Conservation (phyloP, 2,329 filamentous ascomycete species). For the Aspergillus candidus region DNA sequence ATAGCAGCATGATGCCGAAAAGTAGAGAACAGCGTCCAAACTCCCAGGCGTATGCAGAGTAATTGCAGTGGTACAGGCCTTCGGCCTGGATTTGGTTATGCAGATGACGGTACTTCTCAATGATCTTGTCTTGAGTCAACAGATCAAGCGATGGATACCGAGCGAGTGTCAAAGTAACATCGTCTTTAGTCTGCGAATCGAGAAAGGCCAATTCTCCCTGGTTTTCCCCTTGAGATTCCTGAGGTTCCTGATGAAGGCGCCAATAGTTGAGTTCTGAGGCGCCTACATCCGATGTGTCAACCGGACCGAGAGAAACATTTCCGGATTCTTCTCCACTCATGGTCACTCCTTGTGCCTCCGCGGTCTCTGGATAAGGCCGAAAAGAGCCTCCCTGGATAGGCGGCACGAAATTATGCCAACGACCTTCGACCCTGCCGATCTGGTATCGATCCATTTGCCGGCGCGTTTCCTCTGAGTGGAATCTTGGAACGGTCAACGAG, state of each 20-base stretch:
- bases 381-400: slow-evolving; percentile 84
- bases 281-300: too few species aligned
- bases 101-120: slow-evolving; percentile 48
- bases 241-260: too few species aligned
- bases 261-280: too few species aligned
- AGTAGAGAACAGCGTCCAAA: slow-evolving; percentile 60
- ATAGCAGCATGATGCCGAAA: slow-evolving; percentile 43
- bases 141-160: not conserved
- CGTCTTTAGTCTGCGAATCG: slow-evolving; percentile 5
- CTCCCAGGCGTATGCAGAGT: slow-evolving; percentile 67
- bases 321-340: slow-evolving; percentile 27
- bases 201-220: slow-evolving; percentile 15
- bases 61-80: slow-evolving; percentile 74
- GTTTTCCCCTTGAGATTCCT: not conserved
- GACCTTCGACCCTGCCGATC: slow-evolving; percentile 71
- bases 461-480: slow-evolving; percentile 75
- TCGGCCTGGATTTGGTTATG: slow-evolving; percentile 45
- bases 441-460: slow-evolving; percentile 69
- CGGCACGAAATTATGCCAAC: slow-evolving; percentile 78
- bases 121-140: slow-evolving; percentile 56
- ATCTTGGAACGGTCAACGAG: slow-evolving; percentile 40
- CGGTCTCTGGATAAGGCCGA: too few species aligned
- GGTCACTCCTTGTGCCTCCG: slow-evolving; percentile 31
- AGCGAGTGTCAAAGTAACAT: slow-evolving; percentile 7
- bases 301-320: too few species aligned